Conservation (phyloP, 768 basidiomycete species). For the Jaapia argillacea region DNA sequence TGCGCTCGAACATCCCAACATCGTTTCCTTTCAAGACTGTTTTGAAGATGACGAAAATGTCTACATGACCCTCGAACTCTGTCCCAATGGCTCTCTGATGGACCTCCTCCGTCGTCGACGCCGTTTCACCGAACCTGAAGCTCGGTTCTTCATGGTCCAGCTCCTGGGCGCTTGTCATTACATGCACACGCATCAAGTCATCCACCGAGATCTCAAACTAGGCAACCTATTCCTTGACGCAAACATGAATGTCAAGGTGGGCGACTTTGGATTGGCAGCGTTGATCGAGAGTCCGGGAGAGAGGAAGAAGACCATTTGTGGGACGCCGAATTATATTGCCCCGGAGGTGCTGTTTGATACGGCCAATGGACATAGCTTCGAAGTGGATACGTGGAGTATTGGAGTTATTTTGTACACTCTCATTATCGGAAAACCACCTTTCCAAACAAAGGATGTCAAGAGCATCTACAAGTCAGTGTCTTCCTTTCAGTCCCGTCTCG, state of each 20-base stretch:
- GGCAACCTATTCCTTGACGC: slow-evolving; percentile 90
- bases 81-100: slow-evolving; percentile 83
- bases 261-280: slow-evolving; percentile 95
- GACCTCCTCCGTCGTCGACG: slow-evolving; percentile 82
- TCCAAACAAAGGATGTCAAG: slow-evolving; percentile 98
- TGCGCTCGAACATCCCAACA: slow-evolving; percentile 84
- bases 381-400: slow-evolving; percentile 97
- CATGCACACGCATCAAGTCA: slow-evolving; percentile 95
- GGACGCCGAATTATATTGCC: slow-evolving; percentile 98
- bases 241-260: slow-evolving; percentile 93
- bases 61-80: slow-evolving; percentile 94
- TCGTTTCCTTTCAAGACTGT: slow-evolving; percentile 86
- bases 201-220: slow-evolving; percentile 94
- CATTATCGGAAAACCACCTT: slow-evolving; percentile 89
- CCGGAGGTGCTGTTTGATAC: slow-evolving; percentile 96
- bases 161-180: slow-evolving; percentile 94
- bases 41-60: slow-evolving; percentile 95
- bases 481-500: neutral
- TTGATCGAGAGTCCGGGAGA: slow-evolving; percentile 95
- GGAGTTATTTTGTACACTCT: slow-evolving; percentile 97
- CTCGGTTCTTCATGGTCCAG: slow-evolving; percentile 89
- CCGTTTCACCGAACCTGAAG: slow-evolving; percentile 86
- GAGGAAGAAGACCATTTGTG: slow-evolving; percentile 97
- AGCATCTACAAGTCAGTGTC: slow-evolving; percentile 77
- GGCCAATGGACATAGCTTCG: slow-evolving; percentile 93